phyloP scores from a whole-genome alignment of 495 filamentous ascomycete genomes.

The Neurospora terricola region DNA sequence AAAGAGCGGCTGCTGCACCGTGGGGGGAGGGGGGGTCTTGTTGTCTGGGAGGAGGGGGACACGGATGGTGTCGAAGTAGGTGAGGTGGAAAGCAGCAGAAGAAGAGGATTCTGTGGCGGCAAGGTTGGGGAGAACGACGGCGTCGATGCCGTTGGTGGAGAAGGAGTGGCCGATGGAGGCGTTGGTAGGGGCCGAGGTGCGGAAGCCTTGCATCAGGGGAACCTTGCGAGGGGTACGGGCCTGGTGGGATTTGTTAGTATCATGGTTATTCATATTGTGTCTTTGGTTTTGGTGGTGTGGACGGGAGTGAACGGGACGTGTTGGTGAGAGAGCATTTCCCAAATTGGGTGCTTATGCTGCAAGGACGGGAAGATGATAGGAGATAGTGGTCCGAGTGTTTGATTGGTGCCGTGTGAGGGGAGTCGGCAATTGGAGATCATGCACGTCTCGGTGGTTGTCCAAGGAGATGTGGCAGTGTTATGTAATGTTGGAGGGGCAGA shows the following conservation, averaged over 20 bases:
- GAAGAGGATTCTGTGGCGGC: constrained; percentile 2
- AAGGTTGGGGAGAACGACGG: constrained; percentile 29
- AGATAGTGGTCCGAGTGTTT: constrained; percentile 2
- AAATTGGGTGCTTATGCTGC: not conserved
- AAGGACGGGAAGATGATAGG: not conserved
- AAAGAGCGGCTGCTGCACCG: constrained; percentile 4
- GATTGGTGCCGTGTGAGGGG: not conserved
- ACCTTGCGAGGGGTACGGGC: constrained; percentile 16
- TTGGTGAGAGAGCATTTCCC: constrained; percentile 14
- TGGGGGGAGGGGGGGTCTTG: constrained; percentile 8
- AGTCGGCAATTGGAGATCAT: not conserved
- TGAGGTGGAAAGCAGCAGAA: not conserved
- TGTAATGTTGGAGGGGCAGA: not conserved
- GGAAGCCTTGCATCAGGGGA: constrained; percentile 43
- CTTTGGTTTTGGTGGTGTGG: constrained; percentile 12
- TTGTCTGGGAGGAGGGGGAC: constrained; percentile 39
- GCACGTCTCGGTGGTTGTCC: constrained; percentile 1
- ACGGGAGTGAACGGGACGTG: constrained; percentile 12
- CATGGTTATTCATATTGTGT: constrained; percentile 11
- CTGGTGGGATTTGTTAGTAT: constrained; percentile 19
- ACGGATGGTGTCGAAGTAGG: constrained; percentile 29
- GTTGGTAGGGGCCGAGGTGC: constrained; percentile 27
- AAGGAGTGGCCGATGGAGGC: constrained; percentile 5
- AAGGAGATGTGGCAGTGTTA: not conserved
- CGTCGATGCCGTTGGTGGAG: constrained; percentile 25